Percentiles rank a stretch among this genome's conserved stretches.
Evolutionary conservation across 2,329 filamentous ascomycete species (phyloP).

Genomic region (Xylariaceae sp.): DNA sequence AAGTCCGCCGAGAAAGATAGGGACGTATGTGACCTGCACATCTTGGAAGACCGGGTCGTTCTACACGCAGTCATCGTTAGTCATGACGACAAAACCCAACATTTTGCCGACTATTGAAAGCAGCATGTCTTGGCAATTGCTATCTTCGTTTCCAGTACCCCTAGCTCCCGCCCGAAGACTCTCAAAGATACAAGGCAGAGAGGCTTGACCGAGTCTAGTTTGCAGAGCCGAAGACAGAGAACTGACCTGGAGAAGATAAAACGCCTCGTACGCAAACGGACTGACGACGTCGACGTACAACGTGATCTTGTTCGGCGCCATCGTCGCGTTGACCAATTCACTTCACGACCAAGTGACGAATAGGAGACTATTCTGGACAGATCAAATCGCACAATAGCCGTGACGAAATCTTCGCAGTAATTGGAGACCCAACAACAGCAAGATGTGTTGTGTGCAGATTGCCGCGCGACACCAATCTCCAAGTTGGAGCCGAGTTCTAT

Average conservation of each 20-base stretch:
- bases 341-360: too few species aligned
- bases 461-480: too few species aligned
- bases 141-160: background rate
- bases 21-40: constrained; percentile 35
- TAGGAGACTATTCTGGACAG: too few species aligned
- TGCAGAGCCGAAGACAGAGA: background rate
- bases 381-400: too few species aligned
- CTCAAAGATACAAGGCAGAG: background rate
- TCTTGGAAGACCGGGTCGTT: constrained; percentile 26
- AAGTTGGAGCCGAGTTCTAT: too few species aligned
- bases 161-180: background rate
- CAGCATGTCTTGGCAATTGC: too few species aligned
- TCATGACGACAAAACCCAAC: background rate
- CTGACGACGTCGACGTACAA: constrained; percentile 41
- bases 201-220: background rate
- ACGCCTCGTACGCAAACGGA: constrained; percentile 40
- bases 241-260: constrained; percentile 38
- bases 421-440: too few species aligned
- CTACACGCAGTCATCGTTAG: background rate
- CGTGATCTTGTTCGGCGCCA: constrained; percentile 28
- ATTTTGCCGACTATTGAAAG: too few species aligned
- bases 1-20: constrained; percentile 38
- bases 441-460: too few species aligned
- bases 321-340: too few species aligned
- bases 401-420: too few species aligned